Base-by-base conservation (phyloP, 345 rosid species). In the Euphorbia peplus region DNA sequence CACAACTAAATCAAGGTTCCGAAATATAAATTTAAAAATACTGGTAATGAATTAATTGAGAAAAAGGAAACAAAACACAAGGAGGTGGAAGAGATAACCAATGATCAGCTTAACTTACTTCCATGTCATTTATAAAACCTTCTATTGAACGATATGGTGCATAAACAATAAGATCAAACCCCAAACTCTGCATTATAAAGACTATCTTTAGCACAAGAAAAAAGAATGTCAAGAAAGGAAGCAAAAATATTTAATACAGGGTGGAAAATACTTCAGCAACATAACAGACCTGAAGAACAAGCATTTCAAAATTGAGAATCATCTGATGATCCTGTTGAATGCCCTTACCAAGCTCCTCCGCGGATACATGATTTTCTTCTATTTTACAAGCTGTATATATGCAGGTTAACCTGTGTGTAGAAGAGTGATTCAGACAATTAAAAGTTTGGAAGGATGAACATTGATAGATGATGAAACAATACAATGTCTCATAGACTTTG, bases 311-410 rank as follows among this genome's bases (percentile, higher is more conserved):
- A 81, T 95, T 91, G 81, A 95, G 97, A 86, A 95, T 95, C 83
- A 95, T 73, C 57, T 86, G 97, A 81, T 90, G 99, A 84, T 95
- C 97, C 84, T 95, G 96, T 51, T 91, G 86, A 79, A 95, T 91
- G 66, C 97, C 97, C 82, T 90, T 91, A 72, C 96, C 99, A 79
- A 91, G 93, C 91, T 95, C 99, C 86, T 95, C 99, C 21, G 97
- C 99, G 55, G 97, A 95, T 22, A 95, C 99, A 60, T 91, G 99
- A 81, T 91, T 95, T 80, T 95, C 99, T 75, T 95, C 99, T 74
- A 95, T 91, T 77, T 95, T 95, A 82, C 99, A 91, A 28, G 97
- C 90, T 5, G 92, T 83, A 80, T 95, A 95, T 54, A 95, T 87
- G 70, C 97, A 91, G 63, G 99, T 95, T 86, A 95, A 91, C 91